A percentile compares a stretch with the other conserved stretches of the same genome.
Conservation (phyloP, 2,329 filamentous ascomycete genomes). For the Arthroderma sp. region DNA sequence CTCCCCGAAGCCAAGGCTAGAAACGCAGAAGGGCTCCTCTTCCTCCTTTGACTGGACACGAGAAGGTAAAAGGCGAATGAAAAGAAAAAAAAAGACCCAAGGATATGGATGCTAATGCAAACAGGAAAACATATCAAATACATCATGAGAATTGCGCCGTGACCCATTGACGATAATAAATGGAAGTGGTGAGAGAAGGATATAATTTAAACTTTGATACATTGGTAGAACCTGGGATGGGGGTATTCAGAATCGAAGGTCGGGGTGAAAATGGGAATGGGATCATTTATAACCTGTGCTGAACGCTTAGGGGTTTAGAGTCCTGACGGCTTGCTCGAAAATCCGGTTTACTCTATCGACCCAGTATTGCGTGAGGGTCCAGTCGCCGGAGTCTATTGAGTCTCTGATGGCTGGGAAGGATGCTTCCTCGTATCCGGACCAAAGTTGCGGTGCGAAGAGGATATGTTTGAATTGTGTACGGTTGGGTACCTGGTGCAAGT, state of each 20-base stretch:
- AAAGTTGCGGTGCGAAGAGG: constrained; percentile 69
- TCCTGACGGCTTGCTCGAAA: constrained; percentile 47
- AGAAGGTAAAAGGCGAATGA: no score
- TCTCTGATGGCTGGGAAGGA: constrained; percentile 74
- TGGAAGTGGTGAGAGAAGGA: no score
- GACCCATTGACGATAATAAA: no score
- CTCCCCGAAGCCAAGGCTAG: no score
- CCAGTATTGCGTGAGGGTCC: constrained; percentile 52
- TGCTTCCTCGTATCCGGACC: constrained; percentile 52
- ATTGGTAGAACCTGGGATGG: background rate
- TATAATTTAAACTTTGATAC: background rate
- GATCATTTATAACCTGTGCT: background rate
- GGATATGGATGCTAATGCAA: no score
- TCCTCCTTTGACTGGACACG: no score
- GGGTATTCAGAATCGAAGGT: background rate
- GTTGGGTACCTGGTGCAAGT: constrained; percentile 52
- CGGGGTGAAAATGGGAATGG: background rate
- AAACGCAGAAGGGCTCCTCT: no score
- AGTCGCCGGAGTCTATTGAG: constrained; percentile 58
- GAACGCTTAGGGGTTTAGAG: constrained; percentile 23
- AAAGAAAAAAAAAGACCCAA: no score
- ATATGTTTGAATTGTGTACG: constrained; percentile 90
- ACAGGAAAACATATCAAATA: no score
- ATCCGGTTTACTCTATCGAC: constrained; percentile 60
- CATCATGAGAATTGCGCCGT: no score